Evolutionary conservation across 768 basidiomycete genomes (phyloP), one percentile per base, ranked within the genome.

Genomic region (Pleurotus giganteus): DNA sequence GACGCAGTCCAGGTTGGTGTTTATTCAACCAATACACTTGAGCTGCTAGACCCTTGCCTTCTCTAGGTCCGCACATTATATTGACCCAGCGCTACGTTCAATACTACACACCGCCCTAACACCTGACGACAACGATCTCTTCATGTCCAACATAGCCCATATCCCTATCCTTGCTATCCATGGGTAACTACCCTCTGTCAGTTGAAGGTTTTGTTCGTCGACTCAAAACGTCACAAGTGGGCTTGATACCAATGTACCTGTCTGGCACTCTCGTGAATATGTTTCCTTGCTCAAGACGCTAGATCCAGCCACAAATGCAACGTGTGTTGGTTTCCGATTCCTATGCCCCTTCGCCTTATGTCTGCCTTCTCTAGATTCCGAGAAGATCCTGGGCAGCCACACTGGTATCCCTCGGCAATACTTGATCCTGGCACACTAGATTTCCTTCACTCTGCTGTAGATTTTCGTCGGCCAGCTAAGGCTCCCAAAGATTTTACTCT

Each of bases 51-150:
- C 3, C 13, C 32, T n/a, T 39, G 9, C 45, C 39, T n/a, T 27
- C n/a, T 23, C 23, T 57, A 86, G 82, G 57, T 89, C 82, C 15
- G 79, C 80, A 3, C 93, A 92, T 66, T 94, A 83, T 66, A 74
- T 86, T 26, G 94, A 96, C 64, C 90, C 93, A 0, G 65, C 74
- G 2, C 72, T 92, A 41, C 82, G 84, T 34, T 82, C 84, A 4
- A 80, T 96, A 47, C 76, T 97, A 12, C 83, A 88, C 55, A 76
- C 84, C 1, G 83, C 89, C 0, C 73, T 94, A 23, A 86, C 86
- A 0, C 83, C 88, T 2, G 93, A 94, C 58, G 91, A 95, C 68
- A 93, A 96, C 64, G 92, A 96, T 62, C 66, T 95, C 3, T 88
- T 93, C 70, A 61, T 93, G 19, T 83, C 87, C 2, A 97, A 97